Evolutionary conservation across 345 rosid genomes (phyloP), one percentile per base, ranked within the genome.

Genomic region (Eucalyptus marginata): DNA sequence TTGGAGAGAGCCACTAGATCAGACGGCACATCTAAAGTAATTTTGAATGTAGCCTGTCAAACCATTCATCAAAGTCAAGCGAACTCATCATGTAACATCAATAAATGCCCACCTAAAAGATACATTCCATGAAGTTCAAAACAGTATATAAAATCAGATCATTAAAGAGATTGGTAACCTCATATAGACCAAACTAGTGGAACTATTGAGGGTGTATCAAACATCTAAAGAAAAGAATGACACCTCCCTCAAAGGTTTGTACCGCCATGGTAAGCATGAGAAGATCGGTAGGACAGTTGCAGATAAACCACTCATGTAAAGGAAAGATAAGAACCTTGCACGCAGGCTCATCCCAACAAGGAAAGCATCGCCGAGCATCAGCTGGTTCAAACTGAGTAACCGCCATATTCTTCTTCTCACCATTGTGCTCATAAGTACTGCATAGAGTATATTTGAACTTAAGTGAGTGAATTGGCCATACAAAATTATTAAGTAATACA

Each of bases 291-390:
- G 29, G 29, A 40, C 29, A 88, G 66, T 10, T 46, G 36, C 52
- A 51, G 29, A 51, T 40, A 79, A 29, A 54, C 31, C 22, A 80
- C 36, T 29, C 33, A 81, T 86, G 52, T 22, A 81, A 89, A 50
- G 13, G 68, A 89, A 8, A 46, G 86, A 49, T 31, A 79, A 33
- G 52, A 51, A 96, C 99, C 98, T 98, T 98, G 98, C 96, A 96
- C 89, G 97, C 96, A 89, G 99, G 99, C 91, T 98, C 99, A 89
- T 98, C 99, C 99, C 99, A 97, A 88, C 99, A 98, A 0, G 99
- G 99, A 90, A 98, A 97, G 91, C 98, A 98, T 90, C 95, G 93
- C 91, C 99, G 94, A 46, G 99, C 99, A 93, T 98, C 98, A 87
- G 95, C 98, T 10, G 99, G 99, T 93, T 97, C 99, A 91, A 98